These are phyloP conservation scores for Calonectria henricotiae DNA, from an alignment of 2,329 filamentous ascomycete genomes.

Conservation along the genomic window DNA sequence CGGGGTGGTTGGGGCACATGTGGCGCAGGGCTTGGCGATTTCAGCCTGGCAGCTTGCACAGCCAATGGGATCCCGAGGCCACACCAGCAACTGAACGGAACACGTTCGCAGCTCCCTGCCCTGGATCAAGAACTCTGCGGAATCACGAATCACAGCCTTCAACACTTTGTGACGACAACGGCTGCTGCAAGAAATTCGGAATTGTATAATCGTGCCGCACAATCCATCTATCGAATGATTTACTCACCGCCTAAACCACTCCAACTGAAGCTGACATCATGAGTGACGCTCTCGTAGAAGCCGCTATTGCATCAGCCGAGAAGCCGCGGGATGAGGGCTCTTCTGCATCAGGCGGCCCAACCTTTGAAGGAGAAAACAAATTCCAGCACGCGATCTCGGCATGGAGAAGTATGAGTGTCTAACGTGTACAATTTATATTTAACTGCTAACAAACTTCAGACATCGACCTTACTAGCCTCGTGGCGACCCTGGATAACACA, in stretches of 20 bases:
- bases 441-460: slow-evolving; percentile 66
- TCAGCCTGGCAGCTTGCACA: slow-evolving; percentile 48
- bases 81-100: slow-evolving; percentile 48
- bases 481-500: slow-evolving; percentile 89
- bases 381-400: slow-evolving; percentile 97
- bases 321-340: slow-evolving; percentile 49
- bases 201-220: slow-evolving; percentile 31
- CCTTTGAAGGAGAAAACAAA: slow-evolving; percentile 82
- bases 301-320: slow-evolving; percentile 49
- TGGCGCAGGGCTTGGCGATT: slow-evolving; percentile 46
- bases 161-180: slow-evolving; percentile 17
- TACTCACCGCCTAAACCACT: slow-evolving; percentile 33
- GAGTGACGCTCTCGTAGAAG: slow-evolving; percentile 56
- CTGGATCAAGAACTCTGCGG: slow-evolving; percentile 27
- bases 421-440: not conserved
- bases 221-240: slow-evolving; percentile 44
- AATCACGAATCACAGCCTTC: slow-evolving; percentile 34
- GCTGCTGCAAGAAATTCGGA: slow-evolving; percentile 31
- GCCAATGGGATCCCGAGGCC: slow-evolving; percentile 47
- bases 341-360: slow-evolving; percentile 40
- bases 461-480: slow-evolving; percentile 88
- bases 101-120: slow-evolving; percentile 46
- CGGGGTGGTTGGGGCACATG: slow-evolving; percentile 41
- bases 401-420: slow-evolving; percentile 84
- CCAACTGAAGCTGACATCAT: slow-evolving; percentile 48